Base-by-base conservation (phyloP, 1,284 basidiomycete species). In the Vanrija humicola region DNA sequence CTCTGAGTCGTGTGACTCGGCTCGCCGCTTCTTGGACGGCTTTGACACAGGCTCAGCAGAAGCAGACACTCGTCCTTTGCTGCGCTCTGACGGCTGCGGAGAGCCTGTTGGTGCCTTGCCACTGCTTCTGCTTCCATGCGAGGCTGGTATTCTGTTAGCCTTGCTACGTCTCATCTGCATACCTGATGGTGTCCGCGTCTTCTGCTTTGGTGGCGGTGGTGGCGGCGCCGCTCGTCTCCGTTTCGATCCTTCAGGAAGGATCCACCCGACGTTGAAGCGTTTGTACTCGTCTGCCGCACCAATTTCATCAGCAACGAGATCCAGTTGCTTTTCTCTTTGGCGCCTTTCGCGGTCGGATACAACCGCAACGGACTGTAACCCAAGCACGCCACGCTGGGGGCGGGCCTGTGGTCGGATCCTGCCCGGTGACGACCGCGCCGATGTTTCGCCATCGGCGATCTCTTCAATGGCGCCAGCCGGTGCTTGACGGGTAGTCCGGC, bases 251-350 rank as follows among this genome's bases (percentile, higher is more conserved):
- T 84, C 79, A 9, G 90, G 89, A 16, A 95, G 76, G 16, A 95
- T 90, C 92, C 92, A 96, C 2, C 92, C 92, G 19, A 81, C 78
- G 62, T 96, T 86, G 77, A 95, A 96, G 75, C 86, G 78, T 68
- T 80, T 83, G 80, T 95, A 96, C 39, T 87, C 87, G 53, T 84
- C 83, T 60, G 83, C 81, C 45, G 82, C 80, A 66, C 86, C 87
- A 21, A 96, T 84, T 42, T 85, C 79, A 7, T 85, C 80, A 3
- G 90, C 85, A 1, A 72, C 59, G 81, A 74, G 58, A 26, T 69
- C 69, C 52, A 73, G 50, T 15, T 50, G 43, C 47, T 49, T 57
- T 51, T 74, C 70, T 45, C 67, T 66, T 54, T 70, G 67, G 5
- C 75, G 59, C 45, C 74, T 62, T 56, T 77, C 76, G 48, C 61